phyloP scores from a whole-genome alignment of 2,329 filamentous ascomycete species.

The Ophiocordyceps australis region DNA sequence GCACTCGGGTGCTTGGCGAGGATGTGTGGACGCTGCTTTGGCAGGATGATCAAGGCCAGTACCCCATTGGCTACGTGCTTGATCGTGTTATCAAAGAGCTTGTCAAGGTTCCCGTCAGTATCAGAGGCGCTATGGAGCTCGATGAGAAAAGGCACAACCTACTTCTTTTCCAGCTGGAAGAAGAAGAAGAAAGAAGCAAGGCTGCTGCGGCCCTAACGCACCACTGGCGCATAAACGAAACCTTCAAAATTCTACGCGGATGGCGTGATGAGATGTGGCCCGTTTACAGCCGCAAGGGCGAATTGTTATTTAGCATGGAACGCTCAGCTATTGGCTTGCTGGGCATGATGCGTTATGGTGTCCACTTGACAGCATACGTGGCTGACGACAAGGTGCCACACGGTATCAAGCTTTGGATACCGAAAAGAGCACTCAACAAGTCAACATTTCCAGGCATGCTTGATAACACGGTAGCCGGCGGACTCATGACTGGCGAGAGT shows the following conservation, averaged over 20 bases:
- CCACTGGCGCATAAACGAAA: conserved; percentile 50
- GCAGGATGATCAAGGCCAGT: conserved; percentile 42
- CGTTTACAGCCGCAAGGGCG: conserved; percentile 47
- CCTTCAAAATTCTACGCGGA: conserved; percentile 56
- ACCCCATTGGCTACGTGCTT: conserved; percentile 45
- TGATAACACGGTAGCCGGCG: conserved; percentile 82
- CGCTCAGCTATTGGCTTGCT: conserved; percentile 57
- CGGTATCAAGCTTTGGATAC: conserved; percentile 69
- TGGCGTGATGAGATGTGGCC: conserved; percentile 75
- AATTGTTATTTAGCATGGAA: conserved; percentile 58
- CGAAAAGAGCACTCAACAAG: conserved; percentile 57
- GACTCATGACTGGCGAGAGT: conserved; percentile 59
- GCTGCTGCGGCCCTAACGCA: conserved; percentile 35
- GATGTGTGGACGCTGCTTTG: conserved; percentile 49
- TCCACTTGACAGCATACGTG: conserved; percentile 65
- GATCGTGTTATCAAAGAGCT: conserved; percentile 30
- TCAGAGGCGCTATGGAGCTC: conserved; percentile 35
- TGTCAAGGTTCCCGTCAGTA: conserved; percentile 21
- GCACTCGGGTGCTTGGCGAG: conserved; percentile 34
- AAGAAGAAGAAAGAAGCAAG: conserved; percentile 43
- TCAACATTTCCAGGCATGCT: conserved; percentile 82
- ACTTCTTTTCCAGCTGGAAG: conserved; percentile 38
- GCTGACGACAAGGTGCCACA: conserved; percentile 17
- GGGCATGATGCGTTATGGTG: conserved; percentile 60
- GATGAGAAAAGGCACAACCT: conserved; percentile 47